Conservation (phyloP, 352 stramenopile genomes). For the Phytophthora megakarya region DNA sequence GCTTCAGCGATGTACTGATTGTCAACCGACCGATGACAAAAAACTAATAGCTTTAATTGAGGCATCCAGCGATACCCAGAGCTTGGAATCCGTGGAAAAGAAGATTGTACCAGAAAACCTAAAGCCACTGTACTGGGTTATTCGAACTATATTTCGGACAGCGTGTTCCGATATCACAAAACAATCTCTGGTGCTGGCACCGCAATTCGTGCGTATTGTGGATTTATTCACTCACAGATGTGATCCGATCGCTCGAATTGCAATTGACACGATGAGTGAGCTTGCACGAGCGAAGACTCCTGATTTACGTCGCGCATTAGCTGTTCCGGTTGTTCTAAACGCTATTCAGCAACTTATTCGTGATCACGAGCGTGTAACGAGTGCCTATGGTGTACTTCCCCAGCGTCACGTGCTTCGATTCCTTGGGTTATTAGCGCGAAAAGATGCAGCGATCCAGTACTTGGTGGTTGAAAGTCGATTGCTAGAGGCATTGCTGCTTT, state of each 20-base stretch:
- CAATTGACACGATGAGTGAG: slow-evolving; percentile 45
- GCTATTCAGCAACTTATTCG: slow-evolving; percentile 43
- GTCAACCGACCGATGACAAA: slow-evolving; percentile 4
- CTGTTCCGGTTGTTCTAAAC: slow-evolving; percentile 53
- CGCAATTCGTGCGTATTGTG: slow-evolving; percentile 53
- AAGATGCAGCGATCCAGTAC: slow-evolving; percentile 51
- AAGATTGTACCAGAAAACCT: slow-evolving; percentile 12
- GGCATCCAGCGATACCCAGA: background rate
- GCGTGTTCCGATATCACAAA: slow-evolving; percentile 34
- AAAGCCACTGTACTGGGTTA: slow-evolving; percentile 44
- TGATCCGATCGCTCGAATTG: slow-evolving; percentile 43
- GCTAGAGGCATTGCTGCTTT: slow-evolving; percentile 47
- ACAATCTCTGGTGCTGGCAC: slow-evolving; percentile 40
- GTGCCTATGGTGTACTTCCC: slow-evolving; percentile 15
- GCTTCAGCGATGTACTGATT: slow-evolving; percentile 28
- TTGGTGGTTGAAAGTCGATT: slow-evolving; percentile 60
- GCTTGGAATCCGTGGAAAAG: slow-evolving; percentile 23
- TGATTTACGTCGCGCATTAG: slow-evolving; percentile 37
- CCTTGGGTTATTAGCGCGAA: slow-evolving; percentile 46
- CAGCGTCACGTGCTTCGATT: slow-evolving; percentile 52
- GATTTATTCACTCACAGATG: slow-evolving; percentile 48
- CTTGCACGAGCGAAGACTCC: slow-evolving; percentile 34
- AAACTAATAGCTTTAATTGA: background rate
- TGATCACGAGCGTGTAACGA: slow-evolving; percentile 35
- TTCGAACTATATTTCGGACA: slow-evolving; percentile 40